These are phyloP conservation scores for Henckelia pumila DNA, from an alignment of 257 asterid genomes.

Conservation along the genomic window DNA sequence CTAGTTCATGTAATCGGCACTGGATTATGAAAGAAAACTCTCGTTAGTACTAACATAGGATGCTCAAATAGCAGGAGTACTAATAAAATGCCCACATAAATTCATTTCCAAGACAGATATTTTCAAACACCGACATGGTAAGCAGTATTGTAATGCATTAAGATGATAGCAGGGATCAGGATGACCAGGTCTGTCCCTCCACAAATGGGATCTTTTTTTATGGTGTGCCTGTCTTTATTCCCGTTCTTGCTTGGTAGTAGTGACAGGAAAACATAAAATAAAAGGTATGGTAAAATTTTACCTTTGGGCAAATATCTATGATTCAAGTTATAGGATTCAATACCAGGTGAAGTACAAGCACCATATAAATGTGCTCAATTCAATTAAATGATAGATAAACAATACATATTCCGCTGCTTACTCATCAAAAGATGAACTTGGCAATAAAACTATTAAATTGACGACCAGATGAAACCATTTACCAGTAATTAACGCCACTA, in stretches of 20 bases:
- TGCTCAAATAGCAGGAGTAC: conserved; percentile 3
- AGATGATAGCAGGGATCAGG: not conserved
- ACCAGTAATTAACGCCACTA: conserved; percentile 26
- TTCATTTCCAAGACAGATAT: not conserved
- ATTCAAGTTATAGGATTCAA: not conserved
- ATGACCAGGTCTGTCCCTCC: not conserved
- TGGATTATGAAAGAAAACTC: conserved; percentile 33
- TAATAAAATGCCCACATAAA: too few relatives aligned
- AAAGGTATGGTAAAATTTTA: not conserved
- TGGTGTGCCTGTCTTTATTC: not conserved
- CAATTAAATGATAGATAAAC: not conserved
- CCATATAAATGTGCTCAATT: not conserved
- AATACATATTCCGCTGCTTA: not conserved
- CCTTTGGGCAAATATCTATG: not conserved
- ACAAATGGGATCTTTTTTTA: not conserved
- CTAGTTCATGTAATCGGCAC: conserved; percentile 95
- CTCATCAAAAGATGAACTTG: conserved; percentile 3
- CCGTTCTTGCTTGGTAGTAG: not conserved
- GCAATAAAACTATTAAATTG: not conserved
- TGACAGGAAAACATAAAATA: not conserved
- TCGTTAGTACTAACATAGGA: conserved; percentile 13
- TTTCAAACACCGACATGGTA: not conserved
- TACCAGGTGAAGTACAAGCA: not conserved
- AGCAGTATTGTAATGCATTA: not conserved
- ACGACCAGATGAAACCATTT: conserved; percentile 2